These are phyloP conservation scores for Ophiostoma sp. DNA, from an alignment of 2,329 filamentous ascomycete genomes.

Conservation along the genomic window DNA sequence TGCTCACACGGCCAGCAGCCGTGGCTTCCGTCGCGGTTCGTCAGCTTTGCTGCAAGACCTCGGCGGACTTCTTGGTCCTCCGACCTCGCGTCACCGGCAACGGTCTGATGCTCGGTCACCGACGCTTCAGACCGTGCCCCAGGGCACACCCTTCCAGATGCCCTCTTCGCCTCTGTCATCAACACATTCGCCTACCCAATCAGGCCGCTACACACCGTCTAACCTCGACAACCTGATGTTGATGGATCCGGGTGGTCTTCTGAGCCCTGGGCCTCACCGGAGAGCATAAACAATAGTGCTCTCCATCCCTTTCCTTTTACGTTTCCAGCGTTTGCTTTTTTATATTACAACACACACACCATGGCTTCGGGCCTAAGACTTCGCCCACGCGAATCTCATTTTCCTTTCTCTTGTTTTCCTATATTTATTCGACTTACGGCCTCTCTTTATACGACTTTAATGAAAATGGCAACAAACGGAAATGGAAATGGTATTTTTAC, in stretches of 20 bases:
- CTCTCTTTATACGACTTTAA: background rate
- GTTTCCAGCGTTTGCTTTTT: background rate
- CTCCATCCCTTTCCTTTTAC: background rate
- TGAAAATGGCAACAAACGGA: background rate
- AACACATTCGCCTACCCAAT: background rate
- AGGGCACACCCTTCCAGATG: constrained; percentile 20
- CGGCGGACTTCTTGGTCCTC: constrained; percentile 53
- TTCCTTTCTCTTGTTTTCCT: background rate
- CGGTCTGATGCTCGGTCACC: background rate
- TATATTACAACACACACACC: background rate
- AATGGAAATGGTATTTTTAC: background rate
- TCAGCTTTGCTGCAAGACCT: constrained; percentile 60
- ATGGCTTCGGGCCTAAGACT: background rate
- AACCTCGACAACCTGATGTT: constrained; percentile 26
- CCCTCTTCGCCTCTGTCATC: constrained; percentile 7
- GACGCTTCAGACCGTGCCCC: constrained; percentile 47
- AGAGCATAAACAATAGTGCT: background rate
- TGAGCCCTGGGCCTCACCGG: constrained; percentile 5
- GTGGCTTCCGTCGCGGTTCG: constrained; percentile 55
- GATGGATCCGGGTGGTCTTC: constrained; percentile 29
- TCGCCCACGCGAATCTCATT: background rate
- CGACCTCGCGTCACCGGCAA: constrained; percentile 16
- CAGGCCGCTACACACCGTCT: background rate
- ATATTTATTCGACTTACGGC: background rate
- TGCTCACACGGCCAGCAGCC: constrained; percentile 44